Base-by-base conservation (phyloP, 2,329 filamentous ascomycete genomes). In the Fusarium drepaniforme region DNA sequence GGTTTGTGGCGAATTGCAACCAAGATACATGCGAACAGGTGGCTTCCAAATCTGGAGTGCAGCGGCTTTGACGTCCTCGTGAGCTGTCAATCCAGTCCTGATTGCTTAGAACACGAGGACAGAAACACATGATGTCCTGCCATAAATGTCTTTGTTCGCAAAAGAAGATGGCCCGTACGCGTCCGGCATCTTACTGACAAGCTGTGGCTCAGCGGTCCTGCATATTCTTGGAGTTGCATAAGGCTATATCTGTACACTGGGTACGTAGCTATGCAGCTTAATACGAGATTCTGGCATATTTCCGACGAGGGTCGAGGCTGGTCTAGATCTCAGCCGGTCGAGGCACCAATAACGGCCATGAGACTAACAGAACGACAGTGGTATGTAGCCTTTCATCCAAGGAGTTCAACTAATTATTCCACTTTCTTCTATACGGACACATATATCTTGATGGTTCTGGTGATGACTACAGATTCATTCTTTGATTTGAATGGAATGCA, bases 81-180 rank as follows among this genome's bases (percentile, higher is more conserved):
- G 71, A 65, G 63, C 64, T 46, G 51, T 58, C 58, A 38, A 38
- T 65, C 21, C 56, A 28, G 38, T 38, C 46, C 21, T 25, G n/a
- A 59, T 28, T 37, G 33, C 58, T n/a, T 18, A 53, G 67, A 49
- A 61, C 72, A 74, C 68, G 66, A 63, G 49, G 66, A 66, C 38
- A 63, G 35, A 37, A 44, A 37, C 73, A 67, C 67, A 74, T 76
- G 75, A 73, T 59, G 21, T 13, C 30, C 58, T 33, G 18, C 40
- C 30, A 46, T 28, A 16, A 53, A n/a, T 23, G 42, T 63, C 42
- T 33, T n/a, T 38, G 42, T 63, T 42, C 23, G 37, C 38, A 60
- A 37, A 37, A 33, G n/a, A 57, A n/a, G 33, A 37, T 58, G 53
- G 9, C 16, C 12, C 13, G n/a, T 58, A 56, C 49, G 18, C 38